Base-by-base conservation (phyloP, 2,329 filamentous ascomycete genomes). In the Calonectria fujianensis region DNA sequence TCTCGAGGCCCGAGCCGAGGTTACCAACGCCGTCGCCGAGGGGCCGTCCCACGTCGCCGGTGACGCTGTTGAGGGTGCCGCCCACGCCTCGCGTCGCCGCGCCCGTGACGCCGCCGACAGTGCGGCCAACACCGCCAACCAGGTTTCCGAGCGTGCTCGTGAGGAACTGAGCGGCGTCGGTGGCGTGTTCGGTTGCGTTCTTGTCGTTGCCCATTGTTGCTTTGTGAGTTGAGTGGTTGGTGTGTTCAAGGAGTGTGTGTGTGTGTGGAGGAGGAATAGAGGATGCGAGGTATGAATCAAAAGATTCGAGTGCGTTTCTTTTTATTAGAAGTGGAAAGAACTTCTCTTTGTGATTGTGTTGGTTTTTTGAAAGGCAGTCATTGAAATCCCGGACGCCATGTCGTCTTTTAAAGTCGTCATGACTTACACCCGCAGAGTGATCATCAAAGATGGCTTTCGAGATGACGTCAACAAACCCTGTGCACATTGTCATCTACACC, bases 51-150 rank as follows among this genome's bases (percentile, higher is more conserved):
- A 86, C 82, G n/a, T 86, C 88, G 16, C 91, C 91, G 0, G 90
- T 90, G 4, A 87, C 88, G 69, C 86, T 85, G 13, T 82, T 89
- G 75, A 92, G 85, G 3, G 90, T 92, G 80, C 91, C 86, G 48
- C 90, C 90, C 2, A 93, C 63, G 8, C 91, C 91, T 14, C 89
- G 87, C n/a, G 89, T 88, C 1, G 89, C 89, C 0, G 90, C 90
- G 65, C 90, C 86, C 13, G 84, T 85, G 39, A 88, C 82, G 64
- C 84, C 83, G 20, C 87, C 87, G 39, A 85, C 84, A 9, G 86
- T 87, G 54, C 85, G 82, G 14, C 82, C 80, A 1, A 87, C 76
- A n/a, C 85, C 86, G 37, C 86, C 86, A 52, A 86, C 78, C 2
- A 83, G 84, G 79, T 87, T 87, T 39, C 86, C 86, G 14, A 87